phyloP scores from a whole-genome alignment of 2,329 filamentous ascomycete species.

The Colletotrichum spaethianum region DNA sequence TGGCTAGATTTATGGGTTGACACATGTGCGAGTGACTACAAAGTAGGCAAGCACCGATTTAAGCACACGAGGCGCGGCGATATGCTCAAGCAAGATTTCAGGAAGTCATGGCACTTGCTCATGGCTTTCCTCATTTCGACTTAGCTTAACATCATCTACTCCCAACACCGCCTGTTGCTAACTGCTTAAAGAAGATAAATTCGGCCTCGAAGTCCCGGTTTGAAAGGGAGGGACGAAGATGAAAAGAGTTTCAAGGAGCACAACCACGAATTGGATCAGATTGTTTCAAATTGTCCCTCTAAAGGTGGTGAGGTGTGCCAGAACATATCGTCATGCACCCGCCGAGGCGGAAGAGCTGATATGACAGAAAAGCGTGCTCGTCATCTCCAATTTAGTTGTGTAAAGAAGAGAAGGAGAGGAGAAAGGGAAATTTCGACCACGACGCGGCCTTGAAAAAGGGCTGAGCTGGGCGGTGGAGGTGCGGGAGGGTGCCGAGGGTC shows the following conservation, averaged over 20 bases:
- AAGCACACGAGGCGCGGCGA: not conserved
- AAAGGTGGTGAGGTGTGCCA: conserved; percentile 75
- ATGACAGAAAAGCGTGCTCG: conserved; percentile 75
- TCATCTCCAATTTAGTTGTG: conserved; percentile 87
- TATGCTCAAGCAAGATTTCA: no score
- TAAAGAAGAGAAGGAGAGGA: conserved; percentile 62
- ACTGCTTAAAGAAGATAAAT: not conserved
- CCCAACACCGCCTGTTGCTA: no score
- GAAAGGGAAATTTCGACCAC: conserved; percentile 37
- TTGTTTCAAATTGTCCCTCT: conserved; percentile 73
- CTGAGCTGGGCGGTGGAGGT: conserved; percentile 23
- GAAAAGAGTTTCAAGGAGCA: not conserved
- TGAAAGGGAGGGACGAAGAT: not conserved
- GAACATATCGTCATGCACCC: conserved; percentile 76
- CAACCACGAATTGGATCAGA: conserved; percentile 69
- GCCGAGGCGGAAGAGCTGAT: conserved; percentile 67
- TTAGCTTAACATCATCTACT: no score
- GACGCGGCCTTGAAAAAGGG: conserved; percentile 28
- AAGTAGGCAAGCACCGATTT: not conserved
- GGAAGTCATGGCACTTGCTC: not conserved
- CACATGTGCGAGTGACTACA: not conserved
- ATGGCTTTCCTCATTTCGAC: not conserved
- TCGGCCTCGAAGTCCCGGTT: not conserved
- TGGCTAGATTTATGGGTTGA: no score
- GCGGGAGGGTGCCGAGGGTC: conserved; percentile 24